These are phyloP conservation scores for Epichloe sibirici DNA, from an alignment of 2,329 filamentous ascomycete genomes.

Conservation along the genomic window DNA sequence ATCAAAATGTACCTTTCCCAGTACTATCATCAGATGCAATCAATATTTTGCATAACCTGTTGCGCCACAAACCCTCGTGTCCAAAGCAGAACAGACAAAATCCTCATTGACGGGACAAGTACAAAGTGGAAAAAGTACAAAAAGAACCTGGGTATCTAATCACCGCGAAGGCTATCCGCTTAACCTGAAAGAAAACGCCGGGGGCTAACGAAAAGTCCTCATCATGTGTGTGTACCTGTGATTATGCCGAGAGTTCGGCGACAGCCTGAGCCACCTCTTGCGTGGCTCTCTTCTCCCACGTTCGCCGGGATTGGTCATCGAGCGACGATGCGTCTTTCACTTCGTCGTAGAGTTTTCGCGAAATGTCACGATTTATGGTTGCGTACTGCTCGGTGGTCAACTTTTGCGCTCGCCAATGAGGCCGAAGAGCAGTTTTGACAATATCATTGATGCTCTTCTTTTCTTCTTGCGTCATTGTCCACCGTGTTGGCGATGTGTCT, in stretches of 20 bases:
- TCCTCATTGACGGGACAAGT: constrained; percentile 11
- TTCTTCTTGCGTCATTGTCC: constrained; percentile 59
- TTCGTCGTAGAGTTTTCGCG: constrained; percentile 72
- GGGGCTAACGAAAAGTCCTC: constrained; percentile 14
- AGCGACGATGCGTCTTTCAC: constrained; percentile 43
- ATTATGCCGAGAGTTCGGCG: constrained; percentile 38
- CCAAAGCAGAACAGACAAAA: constrained; percentile 4
- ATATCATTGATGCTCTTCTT: constrained; percentile 85
- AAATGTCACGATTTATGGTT: constrained; percentile 81
- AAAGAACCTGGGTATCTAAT: constrained; percentile 18
- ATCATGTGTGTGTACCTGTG: constrained; percentile 12
- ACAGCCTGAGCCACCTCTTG: constrained; percentile 71
- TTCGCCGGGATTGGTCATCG: constrained; percentile 51
- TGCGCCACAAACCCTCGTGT: constrained; percentile 7
- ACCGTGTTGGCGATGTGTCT: constrained; percentile 57
- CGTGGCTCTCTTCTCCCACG: constrained; percentile 64
- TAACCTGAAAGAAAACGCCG: constrained; percentile 17
- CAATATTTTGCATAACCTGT: constrained; percentile 6
- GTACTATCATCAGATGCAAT: constrained; percentile 6
- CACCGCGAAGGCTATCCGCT: constrained; percentile 9
- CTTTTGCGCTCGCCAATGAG: constrained; percentile 67
- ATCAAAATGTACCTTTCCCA: constrained; percentile 5
- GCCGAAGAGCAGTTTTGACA: constrained; percentile 71
- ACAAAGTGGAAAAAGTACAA: neutral
- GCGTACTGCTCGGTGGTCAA: constrained; percentile 86